phyloP scores from a whole-genome alignment of 352 stramenopile genomes.

The Bremia lactucae region DNA sequence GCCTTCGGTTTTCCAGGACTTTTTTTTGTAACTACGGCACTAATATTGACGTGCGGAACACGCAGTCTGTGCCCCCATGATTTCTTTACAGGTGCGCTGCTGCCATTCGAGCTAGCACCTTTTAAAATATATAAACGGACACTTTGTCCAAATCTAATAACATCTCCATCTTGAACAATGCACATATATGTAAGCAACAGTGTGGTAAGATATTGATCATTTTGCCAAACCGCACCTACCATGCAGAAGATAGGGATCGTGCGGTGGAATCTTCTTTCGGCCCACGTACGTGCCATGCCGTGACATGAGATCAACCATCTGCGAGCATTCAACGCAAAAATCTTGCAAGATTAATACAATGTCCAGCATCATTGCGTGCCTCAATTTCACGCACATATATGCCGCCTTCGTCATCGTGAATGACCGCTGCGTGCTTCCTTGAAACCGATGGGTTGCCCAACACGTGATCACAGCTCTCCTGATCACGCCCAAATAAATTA shows the following conservation, averaged over 20 bases:
- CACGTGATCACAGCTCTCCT: slow-evolving; percentile 79
- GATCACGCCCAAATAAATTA: slow-evolving; percentile 77
- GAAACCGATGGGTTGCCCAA: slow-evolving; percentile 81
- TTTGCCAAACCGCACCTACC: slow-evolving; percentile 17
- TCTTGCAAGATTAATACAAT: background rate
- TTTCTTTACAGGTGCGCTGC: slow-evolving; percentile 69
- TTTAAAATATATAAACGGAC: slow-evolving; percentile 80
- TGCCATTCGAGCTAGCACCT: slow-evolving; percentile 44
- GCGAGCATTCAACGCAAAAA: slow-evolving; percentile 4
- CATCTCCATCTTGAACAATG: slow-evolving; percentile 50
- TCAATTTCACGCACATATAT: slow-evolving; percentile 57
- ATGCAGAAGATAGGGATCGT: slow-evolving; percentile 75
- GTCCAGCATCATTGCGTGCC: background rate
- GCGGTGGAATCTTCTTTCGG: slow-evolving; percentile 74
- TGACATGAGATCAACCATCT: slow-evolving; percentile 86
- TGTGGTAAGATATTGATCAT: background rate
- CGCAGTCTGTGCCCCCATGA: slow-evolving; percentile 70
- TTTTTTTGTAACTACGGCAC: slow-evolving; percentile 57
- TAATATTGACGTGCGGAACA: slow-evolving; percentile 63
- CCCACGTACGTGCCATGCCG: slow-evolving; percentile 78
- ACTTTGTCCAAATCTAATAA: slow-evolving; percentile 83
- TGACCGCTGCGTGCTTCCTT: slow-evolving; percentile 77
- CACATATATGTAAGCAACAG: background rate
- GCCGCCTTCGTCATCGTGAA: slow-evolving; percentile 68
- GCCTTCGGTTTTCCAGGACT: slow-evolving; percentile 40